Conservation (phyloP, 1,139 yeast species). For the Candida glucosophila region DNA sequence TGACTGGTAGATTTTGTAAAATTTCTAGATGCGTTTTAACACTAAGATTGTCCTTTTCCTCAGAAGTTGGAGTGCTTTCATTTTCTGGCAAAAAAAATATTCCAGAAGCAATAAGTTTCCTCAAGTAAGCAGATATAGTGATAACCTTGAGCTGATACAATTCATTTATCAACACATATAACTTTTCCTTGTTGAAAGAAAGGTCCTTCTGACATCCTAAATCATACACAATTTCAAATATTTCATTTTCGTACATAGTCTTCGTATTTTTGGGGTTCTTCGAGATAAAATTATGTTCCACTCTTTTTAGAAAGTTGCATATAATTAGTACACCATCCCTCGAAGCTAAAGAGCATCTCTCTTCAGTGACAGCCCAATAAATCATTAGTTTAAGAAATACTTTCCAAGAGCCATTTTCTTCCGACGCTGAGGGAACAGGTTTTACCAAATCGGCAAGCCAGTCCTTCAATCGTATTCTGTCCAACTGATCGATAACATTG, state of each 20-base stretch:
- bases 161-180: conserved; percentile 49
- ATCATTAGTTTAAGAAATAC: conserved; percentile 27
- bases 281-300: conserved; percentile 15
- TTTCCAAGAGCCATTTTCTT: conserved; percentile 26
- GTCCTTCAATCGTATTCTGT: conserved; percentile 22
- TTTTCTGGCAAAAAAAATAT: conserved; percentile 43
- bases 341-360: conserved; percentile 20
- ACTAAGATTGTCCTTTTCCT: conserved; percentile 12
- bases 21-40: conserved; percentile 40
- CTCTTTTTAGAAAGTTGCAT: conserved; percentile 31
- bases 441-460: conserved; percentile 20
- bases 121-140: conserved; percentile 58
- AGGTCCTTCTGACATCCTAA: conserved; percentile 25
- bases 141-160: conserved; percentile 43
- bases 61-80: conserved; percentile 2
- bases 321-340: conserved; percentile 27
- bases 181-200: conserved; percentile 18
- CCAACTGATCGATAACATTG: conserved; percentile 24
- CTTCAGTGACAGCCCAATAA: conserved; percentile 42
- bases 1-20: conserved; percentile 45
- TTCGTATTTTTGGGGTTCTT: conserved; percentile 20
- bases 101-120: conserved; percentile 80
- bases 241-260: conserved; percentile 40
- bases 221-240: conserved; percentile 42
- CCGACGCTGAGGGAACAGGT: conserved; percentile 12